These are phyloP conservation scores for Neopestalotiopsis clavispora DNA, from an alignment of 2,329 filamentous ascomycete genomes.

Conservation along the genomic window DNA sequence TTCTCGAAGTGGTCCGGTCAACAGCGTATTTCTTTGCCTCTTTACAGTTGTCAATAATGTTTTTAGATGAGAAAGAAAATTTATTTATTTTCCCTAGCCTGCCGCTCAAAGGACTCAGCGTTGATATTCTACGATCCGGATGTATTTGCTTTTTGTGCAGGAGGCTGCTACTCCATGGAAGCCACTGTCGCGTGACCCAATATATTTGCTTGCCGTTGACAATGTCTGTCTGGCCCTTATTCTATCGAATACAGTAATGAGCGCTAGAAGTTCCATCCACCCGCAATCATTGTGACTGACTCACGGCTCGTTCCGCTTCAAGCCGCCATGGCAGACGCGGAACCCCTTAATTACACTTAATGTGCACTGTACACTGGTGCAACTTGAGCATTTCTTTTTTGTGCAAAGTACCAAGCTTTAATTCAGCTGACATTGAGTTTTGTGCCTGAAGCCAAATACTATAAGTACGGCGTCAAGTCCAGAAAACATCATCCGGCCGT, in stretches of 20 bases:
- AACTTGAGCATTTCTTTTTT: neutral
- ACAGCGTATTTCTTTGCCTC: neutral
- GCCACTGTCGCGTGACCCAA: neutral
- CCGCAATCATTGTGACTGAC: neutral
- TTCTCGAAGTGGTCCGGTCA: neutral
- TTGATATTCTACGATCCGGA: neutral
- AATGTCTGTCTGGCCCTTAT: neutral
- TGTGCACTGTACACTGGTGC: neutral
- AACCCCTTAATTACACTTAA: slow-evolving; percentile 1
- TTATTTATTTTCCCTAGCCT: neutral
- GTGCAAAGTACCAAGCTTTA: neutral
- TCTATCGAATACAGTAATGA: neutral
- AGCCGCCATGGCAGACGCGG: neutral
- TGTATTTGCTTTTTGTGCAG: neutral
- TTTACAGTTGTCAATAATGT: neutral
- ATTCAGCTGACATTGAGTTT: neutral
- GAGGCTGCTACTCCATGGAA: neutral
- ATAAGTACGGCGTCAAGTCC: neutral
- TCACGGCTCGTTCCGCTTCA: neutral
- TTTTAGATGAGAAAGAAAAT: neutral
- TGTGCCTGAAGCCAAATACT: neutral
- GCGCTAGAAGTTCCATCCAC: neutral
- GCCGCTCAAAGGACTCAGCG: neutral
- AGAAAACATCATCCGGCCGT: neutral
- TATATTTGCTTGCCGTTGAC: neutral